Evolutionary conservation across 352 stramenopile genomes (phyloP).

Genomic region (Globisporangium uncinulatum): DNA sequence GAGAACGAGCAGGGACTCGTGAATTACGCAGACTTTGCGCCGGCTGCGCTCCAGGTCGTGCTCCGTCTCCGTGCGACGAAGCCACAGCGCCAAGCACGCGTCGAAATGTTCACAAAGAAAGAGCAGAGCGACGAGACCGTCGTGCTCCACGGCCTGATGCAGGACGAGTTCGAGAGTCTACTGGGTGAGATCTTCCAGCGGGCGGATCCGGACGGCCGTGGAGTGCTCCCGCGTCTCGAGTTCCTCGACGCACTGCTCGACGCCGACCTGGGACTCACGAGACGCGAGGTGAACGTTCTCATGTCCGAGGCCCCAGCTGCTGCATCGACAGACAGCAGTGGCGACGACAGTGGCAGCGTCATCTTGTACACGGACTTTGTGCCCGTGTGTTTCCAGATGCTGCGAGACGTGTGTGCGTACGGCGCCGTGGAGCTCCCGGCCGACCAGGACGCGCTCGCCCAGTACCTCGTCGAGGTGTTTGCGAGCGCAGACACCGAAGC

Average conservation of each 20-base stretch:
- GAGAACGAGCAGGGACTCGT: constrained; percentile 55
- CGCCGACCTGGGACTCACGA: constrained; percentile 57
- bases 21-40: constrained; percentile 45
- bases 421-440: constrained; percentile 57
- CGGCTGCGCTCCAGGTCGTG: constrained; percentile 38
- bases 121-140: constrained; percentile 40
- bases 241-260: constrained; percentile 71
- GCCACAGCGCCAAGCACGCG: constrained; percentile 35
- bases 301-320: constrained; percentile 44
- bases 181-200: constrained; percentile 75
- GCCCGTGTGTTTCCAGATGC: constrained; percentile 49
- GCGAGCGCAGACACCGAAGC: constrained; percentile 55
- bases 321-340: neutral
- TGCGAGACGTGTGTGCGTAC: constrained; percentile 46
- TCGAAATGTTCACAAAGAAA: constrained; percentile 36
- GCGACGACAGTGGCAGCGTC: constrained; percentile 18
- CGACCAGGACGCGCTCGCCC: constrained; percentile 58
- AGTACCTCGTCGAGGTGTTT: constrained; percentile 75
- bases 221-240: constrained; percentile 34
- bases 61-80: constrained; percentile 40
- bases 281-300: constrained; percentile 72
- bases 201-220: constrained; percentile 45
- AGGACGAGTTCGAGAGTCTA: constrained; percentile 77
- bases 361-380: constrained; percentile 55
- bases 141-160: constrained; percentile 66